Evolutionary conservation across 805 yeast species (phyloP).

Genomic region (Metschnikowia santaceciliae): DNA sequence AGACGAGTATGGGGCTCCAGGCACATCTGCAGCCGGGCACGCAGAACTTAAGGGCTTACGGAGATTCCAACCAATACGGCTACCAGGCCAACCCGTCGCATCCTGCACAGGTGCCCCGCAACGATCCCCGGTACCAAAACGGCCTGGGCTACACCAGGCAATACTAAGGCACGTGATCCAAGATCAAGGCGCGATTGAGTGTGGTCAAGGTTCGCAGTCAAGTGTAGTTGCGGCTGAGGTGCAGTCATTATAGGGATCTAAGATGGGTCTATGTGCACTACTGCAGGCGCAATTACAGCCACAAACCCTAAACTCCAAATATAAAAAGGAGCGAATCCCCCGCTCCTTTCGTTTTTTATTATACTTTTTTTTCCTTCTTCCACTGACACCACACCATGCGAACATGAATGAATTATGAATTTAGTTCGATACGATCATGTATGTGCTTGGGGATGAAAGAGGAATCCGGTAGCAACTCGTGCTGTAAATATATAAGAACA

Average conservation of each 20-base stretch:
- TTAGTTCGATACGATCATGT: no score
- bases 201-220: no score
- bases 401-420: no score
- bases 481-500: no score
- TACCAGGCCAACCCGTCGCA: slow-evolving; percentile 1
- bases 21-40: slow-evolving; percentile 3
- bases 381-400: no score
- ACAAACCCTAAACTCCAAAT: background rate
- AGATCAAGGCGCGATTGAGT: no score
- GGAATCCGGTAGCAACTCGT: no score
- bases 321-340: background rate
- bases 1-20: slow-evolving; percentile 6
- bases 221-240: background rate
- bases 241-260: background rate
- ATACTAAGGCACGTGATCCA: background rate
- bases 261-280: background rate
- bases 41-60: slow-evolving; percentile 3
- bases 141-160: slow-evolving; percentile 4
- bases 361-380: background rate
- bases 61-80: slow-evolving; percentile 1
- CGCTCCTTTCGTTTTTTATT: background rate
- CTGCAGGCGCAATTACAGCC: background rate
- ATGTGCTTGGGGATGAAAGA: no score
- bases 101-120: background rate
- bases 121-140: background rate